Base-by-base conservation (phyloP, 176 grass and related monocot species). In the Tuctoria greenei region DNA sequence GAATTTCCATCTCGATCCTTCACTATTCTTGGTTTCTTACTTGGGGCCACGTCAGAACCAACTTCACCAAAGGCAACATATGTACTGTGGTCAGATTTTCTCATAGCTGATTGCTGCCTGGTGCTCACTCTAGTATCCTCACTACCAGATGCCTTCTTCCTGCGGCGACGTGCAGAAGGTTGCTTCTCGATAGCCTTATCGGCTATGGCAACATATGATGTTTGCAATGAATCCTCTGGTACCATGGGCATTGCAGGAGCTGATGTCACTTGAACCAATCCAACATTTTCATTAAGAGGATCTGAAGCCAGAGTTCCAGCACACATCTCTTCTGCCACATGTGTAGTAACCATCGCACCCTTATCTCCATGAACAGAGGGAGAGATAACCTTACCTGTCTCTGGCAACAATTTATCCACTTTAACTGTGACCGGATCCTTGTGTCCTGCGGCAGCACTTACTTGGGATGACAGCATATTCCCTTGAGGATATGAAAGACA, bases 61-160 rank as follows among this genome's bases (percentile, higher is more conserved):
- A 26, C 49, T 60, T 70, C 59, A 40, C 78, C 80, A 68, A n/a
- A 26, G 37, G 58, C 55, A 50, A 24, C 45, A 77, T 37, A 58
- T 23, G 62, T 77, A 49, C 55, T 67, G 64, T 64, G 25, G 73
- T 54, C 45, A 60, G 40, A 63, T 83, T 69, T 86, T 66, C 81
- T 87, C 83, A 80, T 85, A 71, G 78, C 85, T 72, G 74, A 46
- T 89, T 85, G 79, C 65, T 82, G 79, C 57, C 79, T 87, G 65
- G 85, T 81, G 65, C 27, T 77, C 54, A 86, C 62, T 79, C 82
- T 73, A 72, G 83, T 56, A 68, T 80, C 86, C 61, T 76, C 82
- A 67, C 44, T 69, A 27, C 20, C 60, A 60, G 43, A 72, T 50
- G 38, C 37, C 87, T 90, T 94, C 79, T 78, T 89, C 68, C 79